A percentile compares a stretch with the other conserved stretches of the same genome.
Evolutionary conservation across 441 rosid genomes (phyloP).

Genomic region (Adansonia rubrostipa): DNA sequence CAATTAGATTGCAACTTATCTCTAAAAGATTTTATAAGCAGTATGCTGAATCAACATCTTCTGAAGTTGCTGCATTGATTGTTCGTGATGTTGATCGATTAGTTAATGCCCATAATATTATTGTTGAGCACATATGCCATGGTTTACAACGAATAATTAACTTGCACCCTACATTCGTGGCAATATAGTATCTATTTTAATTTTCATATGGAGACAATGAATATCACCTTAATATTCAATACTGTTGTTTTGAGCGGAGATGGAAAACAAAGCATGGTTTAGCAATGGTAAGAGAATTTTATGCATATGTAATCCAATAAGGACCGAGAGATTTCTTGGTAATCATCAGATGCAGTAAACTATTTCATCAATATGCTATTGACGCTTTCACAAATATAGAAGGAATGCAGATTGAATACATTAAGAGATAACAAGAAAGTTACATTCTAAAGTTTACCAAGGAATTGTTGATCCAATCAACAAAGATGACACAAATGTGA

Average conservation of each 20-base stretch:
- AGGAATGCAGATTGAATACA: too few species aligned
- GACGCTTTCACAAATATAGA: not conserved
- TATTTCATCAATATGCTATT: too few species aligned
- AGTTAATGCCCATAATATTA: not conserved
- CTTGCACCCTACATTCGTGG: not conserved
- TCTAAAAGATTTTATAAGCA: not conserved
- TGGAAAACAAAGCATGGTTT: not conserved
- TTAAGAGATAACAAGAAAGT: too few species aligned
- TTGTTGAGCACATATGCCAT: not conserved
- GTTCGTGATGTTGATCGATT: not conserved
- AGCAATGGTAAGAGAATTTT: too few species aligned
- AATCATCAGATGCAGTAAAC: not conserved
- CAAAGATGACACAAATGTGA: not conserved
- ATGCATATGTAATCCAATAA: not conserved
- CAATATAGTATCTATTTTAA: not conserved
- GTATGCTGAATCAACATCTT: too few species aligned
- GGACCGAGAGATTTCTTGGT: rapidly evolving
- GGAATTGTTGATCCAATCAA: too few species aligned
- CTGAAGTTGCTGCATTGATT: not conserved
- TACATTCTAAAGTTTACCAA: too few species aligned
- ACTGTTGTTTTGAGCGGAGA: not conserved
- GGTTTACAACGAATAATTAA: not conserved
- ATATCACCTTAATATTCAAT: too few species aligned
- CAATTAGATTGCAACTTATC: not conserved
- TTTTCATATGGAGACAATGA: not conserved